Percentiles rank a stretch among this genome's conserved stretches.
Conservation (phyloP, 108 stramenopile species). For the Licmophora abbreviata region DNA sequence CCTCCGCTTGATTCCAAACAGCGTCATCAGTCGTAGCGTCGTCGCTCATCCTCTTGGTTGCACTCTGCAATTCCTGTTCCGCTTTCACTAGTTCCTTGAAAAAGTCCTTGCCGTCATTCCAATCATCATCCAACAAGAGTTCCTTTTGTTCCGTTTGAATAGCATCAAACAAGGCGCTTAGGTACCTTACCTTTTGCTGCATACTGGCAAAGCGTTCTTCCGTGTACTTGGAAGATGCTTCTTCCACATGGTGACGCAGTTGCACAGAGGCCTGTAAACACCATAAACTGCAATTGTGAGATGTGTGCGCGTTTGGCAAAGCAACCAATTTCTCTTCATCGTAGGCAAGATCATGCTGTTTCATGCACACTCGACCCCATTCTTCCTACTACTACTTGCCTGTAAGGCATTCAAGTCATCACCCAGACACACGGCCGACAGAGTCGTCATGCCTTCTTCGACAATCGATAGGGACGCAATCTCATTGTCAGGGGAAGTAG, state of each 20-base stretch:
- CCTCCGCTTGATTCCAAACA: neutral
- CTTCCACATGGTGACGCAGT: neutral
- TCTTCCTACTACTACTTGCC: neutral
- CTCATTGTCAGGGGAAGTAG: neutral
- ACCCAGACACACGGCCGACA: slow-evolving; percentile 7
- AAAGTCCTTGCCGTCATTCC: neutral
- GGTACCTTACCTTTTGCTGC: slow-evolving; percentile 2
- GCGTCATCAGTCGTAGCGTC: too few species aligned
- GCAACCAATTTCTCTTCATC: too few species aligned
- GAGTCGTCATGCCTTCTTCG: slow-evolving; percentile 9
- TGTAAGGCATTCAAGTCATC: slow-evolving; percentile 12
- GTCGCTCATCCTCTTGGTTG: too few species aligned
- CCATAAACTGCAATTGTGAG: neutral
- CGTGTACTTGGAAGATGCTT: neutral
- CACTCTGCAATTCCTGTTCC: neutral
- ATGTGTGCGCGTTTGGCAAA: neutral
- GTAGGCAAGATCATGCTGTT: too few species aligned
- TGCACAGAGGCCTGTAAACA: neutral
- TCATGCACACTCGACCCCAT: too few species aligned
- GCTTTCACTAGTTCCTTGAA: neutral
- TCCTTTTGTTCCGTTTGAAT: slow-evolving; percentile 4
- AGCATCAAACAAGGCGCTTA: slow-evolving; percentile 4
- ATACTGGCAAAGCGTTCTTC: neutral
- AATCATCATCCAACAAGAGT: neutral
- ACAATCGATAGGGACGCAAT: neutral